Conservation (phyloP, 2,329 filamentous ascomycete genomes). For the Aspergillus sp. region DNA sequence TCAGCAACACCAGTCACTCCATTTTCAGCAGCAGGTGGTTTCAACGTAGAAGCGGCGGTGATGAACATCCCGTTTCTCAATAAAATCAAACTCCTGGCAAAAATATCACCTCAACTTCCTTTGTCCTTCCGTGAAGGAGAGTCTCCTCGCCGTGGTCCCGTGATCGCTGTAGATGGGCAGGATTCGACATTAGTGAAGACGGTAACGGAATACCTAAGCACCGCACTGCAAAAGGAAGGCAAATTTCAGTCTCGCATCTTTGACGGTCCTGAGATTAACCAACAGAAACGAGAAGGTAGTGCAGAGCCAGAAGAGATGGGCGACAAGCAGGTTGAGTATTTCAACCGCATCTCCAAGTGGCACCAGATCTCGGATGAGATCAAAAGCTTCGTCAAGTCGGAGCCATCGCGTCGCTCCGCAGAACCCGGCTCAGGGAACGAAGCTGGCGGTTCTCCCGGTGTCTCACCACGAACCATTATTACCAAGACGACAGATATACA, state of each 20-base stretch:
- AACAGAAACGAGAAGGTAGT: slow-evolving; percentile 18
- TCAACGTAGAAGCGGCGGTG: slow-evolving; percentile 65
- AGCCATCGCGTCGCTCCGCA: slow-evolving; percentile 12
- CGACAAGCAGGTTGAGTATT: slow-evolving; percentile 57
- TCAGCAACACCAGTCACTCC: slow-evolving; percentile 28
- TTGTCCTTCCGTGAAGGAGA: slow-evolving; percentile 27
- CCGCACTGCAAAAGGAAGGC: slow-evolving; percentile 51
- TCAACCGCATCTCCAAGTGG: slow-evolving; percentile 70
- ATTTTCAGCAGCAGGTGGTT: slow-evolving; percentile 39
- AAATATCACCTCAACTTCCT: slow-evolving; percentile 69
- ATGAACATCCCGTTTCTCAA: slow-evolving; percentile 72
- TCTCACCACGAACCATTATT: slow-evolving; percentile 35
- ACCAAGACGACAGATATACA: slow-evolving; percentile 29
- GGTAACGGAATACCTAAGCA: slow-evolving; percentile 65
- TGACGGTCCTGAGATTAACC: slow-evolving; percentile 43
- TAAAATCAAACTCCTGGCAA: slow-evolving; percentile 74
- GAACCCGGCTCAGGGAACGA: slow-evolving; percentile 17
- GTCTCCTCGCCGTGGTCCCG: slow-evolving; percentile 63
- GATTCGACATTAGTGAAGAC: slow-evolving; percentile 62
- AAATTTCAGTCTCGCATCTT: slow-evolving; percentile 53
- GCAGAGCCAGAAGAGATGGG: slow-evolving; percentile 35
- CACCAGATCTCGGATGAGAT: slow-evolving; percentile 74
- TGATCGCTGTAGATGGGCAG: slow-evolving; percentile 81
- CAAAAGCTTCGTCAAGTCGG: slow-evolving; percentile 53
- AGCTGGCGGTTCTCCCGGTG: slow-evolving; percentile 20